These are phyloP conservation scores for Yarrowia deformans DNA, from an alignment of 805 yeast species.

Conservation along the genomic window DNA sequence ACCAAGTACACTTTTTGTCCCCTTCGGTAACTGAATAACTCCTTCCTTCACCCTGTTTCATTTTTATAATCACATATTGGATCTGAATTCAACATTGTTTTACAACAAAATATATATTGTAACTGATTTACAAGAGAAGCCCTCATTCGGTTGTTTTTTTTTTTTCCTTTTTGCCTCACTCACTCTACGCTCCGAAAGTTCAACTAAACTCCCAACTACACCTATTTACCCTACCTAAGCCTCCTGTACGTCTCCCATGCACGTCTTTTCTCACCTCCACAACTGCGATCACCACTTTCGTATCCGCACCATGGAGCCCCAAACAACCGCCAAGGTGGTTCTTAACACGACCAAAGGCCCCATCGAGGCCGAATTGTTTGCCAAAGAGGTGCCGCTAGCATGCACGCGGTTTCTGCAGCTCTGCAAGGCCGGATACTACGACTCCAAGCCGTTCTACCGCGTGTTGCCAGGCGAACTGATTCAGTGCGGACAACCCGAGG, in stretches of 20 bases:
- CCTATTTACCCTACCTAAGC: neutral
- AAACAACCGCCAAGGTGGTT: constrained; percentile 54
- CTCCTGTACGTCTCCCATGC: neutral
- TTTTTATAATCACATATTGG: too few relatives aligned
- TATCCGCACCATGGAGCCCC: constrained; percentile 43
- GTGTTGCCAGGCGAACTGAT: constrained; percentile 52
- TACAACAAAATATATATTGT: too few relatives aligned
- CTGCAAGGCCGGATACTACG: constrained; percentile 56
- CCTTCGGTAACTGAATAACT: too few relatives aligned
- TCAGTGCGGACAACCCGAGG: constrained; percentile 50
- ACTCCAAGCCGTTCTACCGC: constrained; percentile 55
- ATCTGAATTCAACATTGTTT: too few relatives aligned
- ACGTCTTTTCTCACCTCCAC: constrained; percentile 17
- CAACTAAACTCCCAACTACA: neutral
- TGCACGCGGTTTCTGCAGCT: constrained; percentile 58
- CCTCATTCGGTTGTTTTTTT: too few relatives aligned
- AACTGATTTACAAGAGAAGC: too few relatives aligned
- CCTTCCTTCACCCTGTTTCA: too few relatives aligned
- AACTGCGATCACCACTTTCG: neutral
- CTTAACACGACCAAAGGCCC: constrained; percentile 65
- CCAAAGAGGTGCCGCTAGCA: constrained; percentile 66
- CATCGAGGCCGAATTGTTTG: constrained; percentile 69
- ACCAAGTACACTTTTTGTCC: neutral
- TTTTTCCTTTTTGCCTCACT: neutral
- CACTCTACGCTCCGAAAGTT: too few relatives aligned